These are phyloP conservation scores for Epichloe aotearoae DNA, from an alignment of 2,329 filamentous ascomycete genomes.

Conservation along the genomic window DNA sequence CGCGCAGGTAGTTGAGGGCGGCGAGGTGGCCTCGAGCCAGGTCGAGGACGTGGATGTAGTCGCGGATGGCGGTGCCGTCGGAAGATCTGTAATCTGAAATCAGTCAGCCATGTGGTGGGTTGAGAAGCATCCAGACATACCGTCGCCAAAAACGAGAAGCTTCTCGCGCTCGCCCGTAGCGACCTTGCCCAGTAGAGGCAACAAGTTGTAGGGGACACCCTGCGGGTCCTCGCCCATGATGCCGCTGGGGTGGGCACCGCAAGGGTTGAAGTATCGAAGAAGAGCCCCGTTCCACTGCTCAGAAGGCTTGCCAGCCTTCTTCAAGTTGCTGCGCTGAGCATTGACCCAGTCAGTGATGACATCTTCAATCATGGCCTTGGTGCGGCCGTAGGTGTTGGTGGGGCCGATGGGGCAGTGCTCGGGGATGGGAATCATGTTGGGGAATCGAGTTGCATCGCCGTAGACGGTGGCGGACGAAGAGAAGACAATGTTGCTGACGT, in stretches of 20 bases:
- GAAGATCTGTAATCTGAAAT: constrained; percentile 70
- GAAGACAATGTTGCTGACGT: constrained; percentile 95
- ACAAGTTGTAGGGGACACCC: constrained; percentile 88
- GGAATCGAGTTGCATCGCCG: constrained; percentile 89
- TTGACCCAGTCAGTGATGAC: constrained; percentile 87
- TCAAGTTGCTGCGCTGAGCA: constrained; percentile 68
- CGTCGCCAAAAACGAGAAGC: constrained; percentile 85
- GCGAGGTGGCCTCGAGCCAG: constrained; percentile 75
- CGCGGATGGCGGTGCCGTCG: constrained; percentile 87
- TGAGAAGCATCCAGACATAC: constrained; percentile 37
- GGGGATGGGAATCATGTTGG: constrained; percentile 97
- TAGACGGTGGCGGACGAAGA: constrained; percentile 97
- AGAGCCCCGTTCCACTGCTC: constrained; percentile 88
- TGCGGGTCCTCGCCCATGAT: constrained; percentile 98
- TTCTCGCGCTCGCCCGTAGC: constrained; percentile 92
- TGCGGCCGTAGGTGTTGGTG: constrained; percentile 95
- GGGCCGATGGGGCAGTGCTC: constrained; percentile 92
- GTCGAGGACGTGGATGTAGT: constrained; percentile 96
- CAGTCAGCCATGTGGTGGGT: constrained; percentile 8
- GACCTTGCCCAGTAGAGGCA: constrained; percentile 88
- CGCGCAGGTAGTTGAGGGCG: constrained; percentile 79
- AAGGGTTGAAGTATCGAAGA: constrained; percentile 95
- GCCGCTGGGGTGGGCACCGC: constrained; percentile 83
- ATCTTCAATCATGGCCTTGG: constrained; percentile 82
- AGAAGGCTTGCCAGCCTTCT: constrained; percentile 64